A percentile compares a stretch with the other conserved stretches of the same genome.
Evolutionary conservation across 306 rosid genomes (phyloP).

Genomic region (Hippophae rhamnoides): DNA sequence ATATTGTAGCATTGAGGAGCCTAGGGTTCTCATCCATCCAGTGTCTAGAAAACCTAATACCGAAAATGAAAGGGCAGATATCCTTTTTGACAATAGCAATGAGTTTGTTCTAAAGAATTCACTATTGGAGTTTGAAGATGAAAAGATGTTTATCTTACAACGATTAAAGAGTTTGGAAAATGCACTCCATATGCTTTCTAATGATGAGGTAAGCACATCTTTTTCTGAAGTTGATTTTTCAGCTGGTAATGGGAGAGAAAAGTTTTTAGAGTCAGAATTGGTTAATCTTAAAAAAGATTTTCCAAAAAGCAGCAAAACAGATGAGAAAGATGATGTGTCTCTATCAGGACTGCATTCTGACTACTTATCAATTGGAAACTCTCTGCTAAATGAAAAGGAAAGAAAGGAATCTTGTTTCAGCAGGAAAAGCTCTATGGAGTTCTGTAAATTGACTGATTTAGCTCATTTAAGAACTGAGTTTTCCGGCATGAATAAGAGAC

Average conservation of each 20-base stretch:
- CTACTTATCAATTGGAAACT: constrained; percentile 16
- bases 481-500: constrained; percentile 40
- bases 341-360: constrained; percentile 13
- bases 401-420: constrained; percentile 19
- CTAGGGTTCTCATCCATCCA: constrained; percentile 17
- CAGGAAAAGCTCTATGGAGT: constrained; percentile 18
- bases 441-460: constrained; percentile 21
- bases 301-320: constrained; percentile 19
- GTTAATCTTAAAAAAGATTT: constrained; percentile 11
- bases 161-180: constrained; percentile 63
- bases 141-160: constrained; percentile 40
- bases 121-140: constrained; percentile 44
- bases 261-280: constrained; percentile 6
- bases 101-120: constrained; percentile 23
- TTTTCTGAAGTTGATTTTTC: constrained; percentile 18
- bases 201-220: constrained; percentile 15
- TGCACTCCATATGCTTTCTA: constrained; percentile 39
- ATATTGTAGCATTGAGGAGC: constrained; percentile 22
- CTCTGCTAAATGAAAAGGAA: constrained; percentile 24
- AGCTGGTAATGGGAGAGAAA: constrained; percentile 19
- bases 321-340: constrained; percentile 29
- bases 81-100: constrained; percentile 18
- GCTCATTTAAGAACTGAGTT: constrained; percentile 27
- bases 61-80: constrained; percentile 20
- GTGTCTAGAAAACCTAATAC: constrained; percentile 23